phyloP scores from a whole-genome alignment of 148 eudicot species.

The Pouteria glomerata region DNA sequence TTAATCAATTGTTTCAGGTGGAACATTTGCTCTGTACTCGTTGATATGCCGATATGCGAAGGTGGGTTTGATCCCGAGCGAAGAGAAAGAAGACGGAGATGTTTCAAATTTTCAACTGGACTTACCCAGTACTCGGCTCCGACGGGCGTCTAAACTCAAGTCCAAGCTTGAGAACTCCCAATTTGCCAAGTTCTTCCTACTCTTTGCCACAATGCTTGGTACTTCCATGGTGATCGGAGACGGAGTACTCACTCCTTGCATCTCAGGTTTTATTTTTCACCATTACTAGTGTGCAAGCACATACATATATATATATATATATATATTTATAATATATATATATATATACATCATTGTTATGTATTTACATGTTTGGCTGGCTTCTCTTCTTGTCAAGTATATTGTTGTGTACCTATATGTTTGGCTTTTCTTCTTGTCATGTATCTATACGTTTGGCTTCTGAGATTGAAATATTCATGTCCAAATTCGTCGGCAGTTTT shows the following conservation, averaged over 20 bases:
- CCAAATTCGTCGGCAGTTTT: neutral
- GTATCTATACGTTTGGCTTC: no score
- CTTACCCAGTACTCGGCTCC: neutral
- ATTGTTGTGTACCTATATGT: no score
- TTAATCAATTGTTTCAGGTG: conserved; percentile 8
- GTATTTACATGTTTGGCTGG: no score
- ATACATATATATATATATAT: no score
- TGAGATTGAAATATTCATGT: neutral
- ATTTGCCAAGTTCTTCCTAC: neutral
- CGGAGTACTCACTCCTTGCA: conserved; percentile 25
- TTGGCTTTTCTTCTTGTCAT: no score
- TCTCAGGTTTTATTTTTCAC: conserved; percentile 17
- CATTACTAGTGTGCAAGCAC: neutral
- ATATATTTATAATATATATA: no score
- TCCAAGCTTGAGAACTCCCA: conserved; percentile 17
- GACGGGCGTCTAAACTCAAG: conserved; percentile 7
- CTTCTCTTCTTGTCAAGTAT: no score
- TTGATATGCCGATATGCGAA: conserved; percentile 21
- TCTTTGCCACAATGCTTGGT: conserved; percentile 20
- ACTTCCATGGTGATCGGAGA: conserved; percentile 28
- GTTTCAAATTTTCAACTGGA: conserved; percentile 7
- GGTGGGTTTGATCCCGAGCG: conserved; percentile 17
- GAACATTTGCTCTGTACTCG: conserved; percentile 29
- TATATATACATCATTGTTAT: no score
- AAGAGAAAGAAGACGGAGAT: conserved; percentile 16